Percentiles rank a stretch among this genome's conserved stretches.
Evolutionary conservation across 2,329 filamentous ascomycete species (phyloP).

Genomic region (Alternaria brassicicola): DNA sequence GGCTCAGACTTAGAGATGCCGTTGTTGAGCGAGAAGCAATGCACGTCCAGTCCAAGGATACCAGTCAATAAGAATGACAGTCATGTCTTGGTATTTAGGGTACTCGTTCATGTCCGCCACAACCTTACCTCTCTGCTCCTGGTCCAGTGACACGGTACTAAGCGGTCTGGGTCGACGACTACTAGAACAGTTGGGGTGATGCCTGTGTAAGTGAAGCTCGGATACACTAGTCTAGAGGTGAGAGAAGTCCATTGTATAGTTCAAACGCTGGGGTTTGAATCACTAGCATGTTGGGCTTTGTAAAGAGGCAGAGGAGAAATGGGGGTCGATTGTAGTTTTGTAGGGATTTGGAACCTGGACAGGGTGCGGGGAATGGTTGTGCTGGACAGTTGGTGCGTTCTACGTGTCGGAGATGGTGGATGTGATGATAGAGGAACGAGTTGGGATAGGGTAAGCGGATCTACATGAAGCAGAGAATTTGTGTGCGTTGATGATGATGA

Average conservation of each 20-base stretch:
- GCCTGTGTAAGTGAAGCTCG: conserved; percentile 8
- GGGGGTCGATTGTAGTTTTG: background rate
- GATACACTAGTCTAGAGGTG: conserved; percentile 20
- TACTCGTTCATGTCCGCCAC: conserved; percentile 79
- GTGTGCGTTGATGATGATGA: too few species aligned
- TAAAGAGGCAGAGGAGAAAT: background rate
- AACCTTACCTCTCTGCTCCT: conserved; percentile 67
- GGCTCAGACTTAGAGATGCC: conserved; percentile 72
- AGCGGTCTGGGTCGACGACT: conserved; percentile 66
- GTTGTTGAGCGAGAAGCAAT: conserved; percentile 61
- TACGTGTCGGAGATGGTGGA: background rate
- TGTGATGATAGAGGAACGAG: background rate
- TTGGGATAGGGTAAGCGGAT: background rate
- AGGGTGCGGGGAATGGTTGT: too few species aligned
- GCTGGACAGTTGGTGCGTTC: too few species aligned
- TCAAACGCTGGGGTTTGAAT: background rate
- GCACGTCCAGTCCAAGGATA: conserved; percentile 55
- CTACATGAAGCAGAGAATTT: background rate
- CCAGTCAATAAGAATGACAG: conserved; percentile 51
- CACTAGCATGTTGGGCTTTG: background rate
- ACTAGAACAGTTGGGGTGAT: conserved; percentile 54
- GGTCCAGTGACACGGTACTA: conserved; percentile 75
- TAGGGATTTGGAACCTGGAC: background rate
- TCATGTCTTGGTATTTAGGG: conserved; percentile 69
- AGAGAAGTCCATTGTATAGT: conserved; percentile 30